Evolutionary conservation across 2,329 filamentous ascomycete species (phyloP).

Genomic region (Bipolaris oryzae): DNA sequence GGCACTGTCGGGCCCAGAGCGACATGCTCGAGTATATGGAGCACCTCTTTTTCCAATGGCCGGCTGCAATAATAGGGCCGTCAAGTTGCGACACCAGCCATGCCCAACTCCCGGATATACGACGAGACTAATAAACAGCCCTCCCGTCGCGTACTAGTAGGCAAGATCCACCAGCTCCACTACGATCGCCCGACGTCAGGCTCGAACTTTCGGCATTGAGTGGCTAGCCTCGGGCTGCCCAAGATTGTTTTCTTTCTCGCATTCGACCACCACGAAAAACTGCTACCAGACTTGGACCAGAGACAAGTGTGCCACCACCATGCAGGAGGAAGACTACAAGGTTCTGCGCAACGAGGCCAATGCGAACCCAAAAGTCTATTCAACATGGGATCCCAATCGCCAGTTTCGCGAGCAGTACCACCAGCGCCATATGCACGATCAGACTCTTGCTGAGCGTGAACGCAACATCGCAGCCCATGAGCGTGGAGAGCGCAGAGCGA

Average conservation of each 20-base stretch:
- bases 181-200: constrained; percentile 13
- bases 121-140: constrained; percentile 8
- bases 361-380: constrained; percentile 34
- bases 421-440: constrained; percentile 28
- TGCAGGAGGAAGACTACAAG: constrained; percentile 42
- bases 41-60: background rate
- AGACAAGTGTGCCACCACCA: constrained; percentile 13
- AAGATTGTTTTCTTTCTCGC: background rate
- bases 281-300: background rate
- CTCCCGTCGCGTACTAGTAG: constrained; percentile 5
- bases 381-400: constrained; percentile 38
- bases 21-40: constrained; percentile 2
- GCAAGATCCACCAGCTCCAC: constrained; percentile 12
- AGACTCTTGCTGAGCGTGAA: constrained; percentile 16
- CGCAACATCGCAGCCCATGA: constrained; percentile 11
- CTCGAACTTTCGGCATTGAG: constrained; percentile 1
- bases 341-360: constrained; percentile 38
- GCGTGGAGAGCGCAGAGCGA: constrained; percentile 15
- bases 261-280: background rate
- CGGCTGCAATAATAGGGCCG: background rate
- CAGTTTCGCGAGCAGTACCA: constrained; percentile 36
- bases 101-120: constrained; percentile 4
- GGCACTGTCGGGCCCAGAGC: background rate
- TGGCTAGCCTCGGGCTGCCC: background rate
- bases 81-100: background rate